Evolutionary conservation across 345 rosid species (phyloP).

Genomic region (Citrus sinensis): DVS_A1.0 CM039166.1:8565001-8565500

Average conservation of each 20-base stretch:
- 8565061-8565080: neutral
- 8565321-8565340: too few relatives aligned
- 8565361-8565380: too few relatives aligned
- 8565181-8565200: neutral
- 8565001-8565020: neutral
- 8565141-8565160: neutral
- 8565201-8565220: neutral
- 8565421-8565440: too few relatives aligned
- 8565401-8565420: too few relatives aligned
- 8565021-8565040: neutral
- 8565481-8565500: too few relatives aligned
- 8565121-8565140: neutral
- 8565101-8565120: neutral
- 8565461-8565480: too few relatives aligned
- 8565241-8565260: neutral
- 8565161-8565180: neutral
- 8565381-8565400: too few relatives aligned
- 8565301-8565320: too few relatives aligned
- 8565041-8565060: neutral
- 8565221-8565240: neutral
- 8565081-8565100: neutral
- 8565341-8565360: too few relatives aligned
- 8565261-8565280: too few relatives aligned
- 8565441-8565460: too few relatives aligned
- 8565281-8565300: too few relatives aligned